Evolutionary conservation across 2,329 filamentous ascomycete species (phyloP), one percentile per base, ranked within the genome.

Genomic region (Neonectria neomacrospora): DNA sequence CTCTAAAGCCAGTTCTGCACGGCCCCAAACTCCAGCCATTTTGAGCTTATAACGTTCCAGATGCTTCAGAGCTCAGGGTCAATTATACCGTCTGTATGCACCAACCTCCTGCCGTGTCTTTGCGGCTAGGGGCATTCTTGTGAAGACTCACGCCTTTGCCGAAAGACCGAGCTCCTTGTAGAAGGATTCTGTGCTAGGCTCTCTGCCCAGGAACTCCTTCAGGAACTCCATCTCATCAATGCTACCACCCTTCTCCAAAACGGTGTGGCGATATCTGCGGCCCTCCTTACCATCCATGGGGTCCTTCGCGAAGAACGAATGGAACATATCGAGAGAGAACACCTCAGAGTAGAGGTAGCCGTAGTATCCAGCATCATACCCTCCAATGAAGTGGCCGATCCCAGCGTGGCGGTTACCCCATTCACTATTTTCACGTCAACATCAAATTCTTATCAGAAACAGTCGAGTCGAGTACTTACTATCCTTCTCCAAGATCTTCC

Each of bases 341-440:
- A 96, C 93, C 76, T 93, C 87, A 1, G 90, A 93, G 67, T 87
- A 90, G 34, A 91, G 80, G 74, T 91, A 91, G 71, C 88, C 88
- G 77, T 96, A 96, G 80, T 95, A 95, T 45, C 92, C 91, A 30
- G 92, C 92, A 77, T 95, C 92, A 73, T 96, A 96, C 2, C 92
- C 92, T 56, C 91, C 91, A 64, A 95, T 92, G 67, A 95, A 83
- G 78, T 96, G 92, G 16, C 92, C 91, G 73, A 96, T 94, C 0
- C 89, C 93, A 6, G 91, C 91, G 73, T 94, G 88, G 12, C 92
- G 91, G 71, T 94, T 86, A 42, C 91, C 92, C 91, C 91, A 94
- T 64, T 84, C 83, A 75, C 85, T 87, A 47, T 20, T 45, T 34
- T 16, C 12, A 22, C 64, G 76, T 78, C 70, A 81, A 74, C 53